Evolutionary conservation across 1,139 yeast species (phyloP).

Genomic region (Debaryomyces sp.): DNA sequence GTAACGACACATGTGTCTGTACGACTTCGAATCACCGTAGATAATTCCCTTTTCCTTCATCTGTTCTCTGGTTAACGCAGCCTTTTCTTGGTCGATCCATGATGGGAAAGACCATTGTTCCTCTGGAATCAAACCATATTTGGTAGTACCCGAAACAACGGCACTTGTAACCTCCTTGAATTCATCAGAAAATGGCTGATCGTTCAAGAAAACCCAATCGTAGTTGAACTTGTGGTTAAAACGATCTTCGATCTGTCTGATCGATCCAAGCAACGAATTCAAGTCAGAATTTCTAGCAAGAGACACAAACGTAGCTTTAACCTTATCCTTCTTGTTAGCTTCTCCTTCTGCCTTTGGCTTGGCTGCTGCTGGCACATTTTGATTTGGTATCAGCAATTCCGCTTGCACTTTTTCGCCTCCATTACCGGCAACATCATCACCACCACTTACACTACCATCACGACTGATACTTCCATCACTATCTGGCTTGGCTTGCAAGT

Average conservation of each 20-base stretch:
- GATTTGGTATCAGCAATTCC: slow-evolving; percentile 12
- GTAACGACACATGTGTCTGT: slow-evolving; percentile 89
- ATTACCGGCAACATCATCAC: too few species aligned
- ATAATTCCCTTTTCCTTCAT: slow-evolving; percentile 56
- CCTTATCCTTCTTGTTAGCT: slow-evolving; percentile 23
- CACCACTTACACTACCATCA: slow-evolving; percentile 9
- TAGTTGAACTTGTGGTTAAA: slow-evolving; percentile 45
- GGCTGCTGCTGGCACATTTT: slow-evolving; percentile 12
- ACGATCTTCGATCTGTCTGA: slow-evolving; percentile 49
- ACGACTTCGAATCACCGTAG: slow-evolving; percentile 63
- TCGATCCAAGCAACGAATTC: slow-evolving; percentile 37
- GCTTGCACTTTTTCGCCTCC: slow-evolving; percentile 10
- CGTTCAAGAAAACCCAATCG: slow-evolving; percentile 53
- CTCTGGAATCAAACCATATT: slow-evolving; percentile 46
- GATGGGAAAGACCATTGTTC: slow-evolving; percentile 58
- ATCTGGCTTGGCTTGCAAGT: slow-evolving; percentile 12
- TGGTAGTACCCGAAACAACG: slow-evolving; percentile 43
- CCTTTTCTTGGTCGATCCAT: slow-evolving; percentile 60
- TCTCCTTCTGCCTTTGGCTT: slow-evolving; percentile 11
- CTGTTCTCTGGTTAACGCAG: slow-evolving; percentile 52
- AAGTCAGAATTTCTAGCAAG: slow-evolving; percentile 48
- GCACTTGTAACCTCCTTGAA: slow-evolving; percentile 38
- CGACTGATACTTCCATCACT: slow-evolving; percentile 11
- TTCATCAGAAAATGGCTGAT: slow-evolving; percentile 42
- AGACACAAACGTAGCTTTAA: slow-evolving; percentile 50